Percentiles rank a stretch among this genome's conserved stretches.
phyloP scores from a whole-genome alignment of 306 rosid genomes.

The Oemleria cerasiformis region DNA sequence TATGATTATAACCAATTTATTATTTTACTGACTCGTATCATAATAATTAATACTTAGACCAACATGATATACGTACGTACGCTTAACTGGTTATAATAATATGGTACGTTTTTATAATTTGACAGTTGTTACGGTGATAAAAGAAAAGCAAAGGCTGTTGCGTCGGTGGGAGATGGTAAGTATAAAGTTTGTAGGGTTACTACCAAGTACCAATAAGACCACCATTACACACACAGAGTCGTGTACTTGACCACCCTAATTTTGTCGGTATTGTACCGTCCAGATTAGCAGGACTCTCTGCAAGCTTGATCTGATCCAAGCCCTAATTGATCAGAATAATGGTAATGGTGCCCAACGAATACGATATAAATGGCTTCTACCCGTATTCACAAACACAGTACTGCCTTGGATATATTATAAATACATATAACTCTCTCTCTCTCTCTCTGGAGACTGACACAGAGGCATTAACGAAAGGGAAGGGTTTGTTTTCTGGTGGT shows the following conservation, averaged over 20 bases:
- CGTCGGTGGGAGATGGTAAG: neutral
- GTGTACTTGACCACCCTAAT: neutral
- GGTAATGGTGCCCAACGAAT: neutral
- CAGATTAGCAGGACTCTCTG: slow-evolving; percentile 6
- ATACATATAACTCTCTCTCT: neutral
- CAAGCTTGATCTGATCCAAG: neutral
- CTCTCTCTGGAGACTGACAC: neutral
- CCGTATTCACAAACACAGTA: neutral
- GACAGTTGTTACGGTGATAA: too few relatives aligned
- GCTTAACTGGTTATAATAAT: too few relatives aligned
- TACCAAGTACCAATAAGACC: neutral
- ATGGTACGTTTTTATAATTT: too few relatives aligned
- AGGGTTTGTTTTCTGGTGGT: neutral
- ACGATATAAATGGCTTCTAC: neutral
- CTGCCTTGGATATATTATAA: neutral
- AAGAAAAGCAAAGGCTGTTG: too few relatives aligned
- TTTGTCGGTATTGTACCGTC: slow-evolving; percentile 19
- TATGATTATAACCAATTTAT: too few relatives aligned
- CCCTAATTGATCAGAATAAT: neutral
- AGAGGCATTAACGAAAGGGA: neutral
- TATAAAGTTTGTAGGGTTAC: neutral
- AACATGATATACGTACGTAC: too few relatives aligned
- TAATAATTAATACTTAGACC: too few relatives aligned
- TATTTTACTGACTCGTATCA: too few relatives aligned
- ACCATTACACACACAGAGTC: neutral